These are phyloP conservation scores for Cucurbita moschata DNA, from an alignment of 306 rosid species.

Conservation along the genomic window DNA sequence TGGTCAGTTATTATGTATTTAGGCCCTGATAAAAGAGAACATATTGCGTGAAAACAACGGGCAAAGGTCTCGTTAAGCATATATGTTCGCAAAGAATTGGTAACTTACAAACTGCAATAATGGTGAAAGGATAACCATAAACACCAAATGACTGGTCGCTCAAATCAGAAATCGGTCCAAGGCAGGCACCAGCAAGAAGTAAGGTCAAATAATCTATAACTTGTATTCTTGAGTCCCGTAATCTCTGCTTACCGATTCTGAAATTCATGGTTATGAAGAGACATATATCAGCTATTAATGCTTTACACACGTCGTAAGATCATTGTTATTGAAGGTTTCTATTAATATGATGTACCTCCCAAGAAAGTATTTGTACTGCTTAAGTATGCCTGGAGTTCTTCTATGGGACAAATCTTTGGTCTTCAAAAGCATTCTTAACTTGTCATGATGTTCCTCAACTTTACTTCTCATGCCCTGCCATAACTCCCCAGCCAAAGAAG, in stretches of 20 bases:
- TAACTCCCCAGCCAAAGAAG: conserved; percentile 69
- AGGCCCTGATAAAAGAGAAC: not conserved
- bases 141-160: conserved; percentile 70
- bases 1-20: not conserved
- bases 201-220: conserved; percentile 82
- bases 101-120: conserved; percentile 88
- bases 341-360: conserved; percentile 37
- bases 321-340: not conserved
- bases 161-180: conserved; percentile 59
- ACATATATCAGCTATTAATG: not conserved
- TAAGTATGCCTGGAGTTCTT: conserved; percentile 57
- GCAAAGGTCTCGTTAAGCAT: not conserved
- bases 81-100: not conserved
- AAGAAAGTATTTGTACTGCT: conserved; percentile 75
- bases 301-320: not conserved
- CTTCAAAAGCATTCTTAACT: conserved; percentile 44
- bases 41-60: not conserved
- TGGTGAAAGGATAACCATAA: conserved; percentile 58
- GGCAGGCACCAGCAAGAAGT: conserved; percentile 92
- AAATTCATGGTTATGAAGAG: conserved; percentile 5
- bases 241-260: conserved; percentile 80
- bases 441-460: conserved; percentile 49
- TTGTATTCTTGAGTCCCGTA: conserved; percentile 72
- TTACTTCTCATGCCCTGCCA: conserved; percentile 70
- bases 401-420: conserved; percentile 67